These are phyloP conservation scores for Turritis glabra DNA, from an alignment of 345 rosid genomes.

Conservation along the genomic window DNA sequence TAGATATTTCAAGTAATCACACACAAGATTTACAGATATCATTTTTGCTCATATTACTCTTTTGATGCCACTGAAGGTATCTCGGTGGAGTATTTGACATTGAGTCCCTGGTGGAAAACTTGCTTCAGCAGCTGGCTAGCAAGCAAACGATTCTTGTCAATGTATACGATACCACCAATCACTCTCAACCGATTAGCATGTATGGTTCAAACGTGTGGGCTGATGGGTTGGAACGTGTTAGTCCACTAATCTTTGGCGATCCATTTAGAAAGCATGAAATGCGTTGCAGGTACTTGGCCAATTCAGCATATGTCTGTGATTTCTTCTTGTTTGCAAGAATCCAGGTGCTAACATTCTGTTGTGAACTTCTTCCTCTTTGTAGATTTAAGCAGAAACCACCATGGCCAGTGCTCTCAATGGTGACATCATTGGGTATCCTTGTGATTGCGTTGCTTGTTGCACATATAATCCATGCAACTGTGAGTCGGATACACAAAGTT, in stretches of 20 bases:
- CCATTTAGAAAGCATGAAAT: slow-evolving; percentile 93
- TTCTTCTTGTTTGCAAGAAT: slow-evolving; percentile 14
- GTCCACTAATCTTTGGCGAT: slow-evolving; percentile 85
- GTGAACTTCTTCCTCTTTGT: slow-evolving; percentile 28
- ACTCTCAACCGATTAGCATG: slow-evolving; percentile 85
- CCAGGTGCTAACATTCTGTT: slow-evolving; percentile 14
- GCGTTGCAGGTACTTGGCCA: slow-evolving; percentile 80
- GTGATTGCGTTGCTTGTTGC: slow-evolving; percentile 84
- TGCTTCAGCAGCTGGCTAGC: slow-evolving; percentile 96
- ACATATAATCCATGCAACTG: slow-evolving; percentile 73
- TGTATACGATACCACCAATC: slow-evolving; percentile 77
- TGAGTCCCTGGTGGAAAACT: slow-evolving; percentile 87
- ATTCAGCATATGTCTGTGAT: slow-evolving; percentile 4
- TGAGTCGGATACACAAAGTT: slow-evolving; percentile 81
- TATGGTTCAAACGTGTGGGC: slow-evolving; percentile 69
- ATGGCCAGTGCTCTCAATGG: slow-evolving; percentile 68
- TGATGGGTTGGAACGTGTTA: slow-evolving; percentile 62
- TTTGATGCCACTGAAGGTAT: slow-evolving; percentile 55
- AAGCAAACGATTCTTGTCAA: slow-evolving; percentile 89
- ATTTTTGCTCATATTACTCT: slow-evolving; percentile 21
- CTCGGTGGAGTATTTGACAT: slow-evolving; percentile 93
- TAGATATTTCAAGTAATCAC: neutral
- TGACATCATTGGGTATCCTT: slow-evolving; percentile 64
- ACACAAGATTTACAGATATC: neutral
- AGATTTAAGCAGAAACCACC: slow-evolving; percentile 91